These are phyloP conservation scores for Echinochloa phyllopogon DNA, from an alignment of 176 grass and related monocot species.

Conservation along the genomic window DNA sequence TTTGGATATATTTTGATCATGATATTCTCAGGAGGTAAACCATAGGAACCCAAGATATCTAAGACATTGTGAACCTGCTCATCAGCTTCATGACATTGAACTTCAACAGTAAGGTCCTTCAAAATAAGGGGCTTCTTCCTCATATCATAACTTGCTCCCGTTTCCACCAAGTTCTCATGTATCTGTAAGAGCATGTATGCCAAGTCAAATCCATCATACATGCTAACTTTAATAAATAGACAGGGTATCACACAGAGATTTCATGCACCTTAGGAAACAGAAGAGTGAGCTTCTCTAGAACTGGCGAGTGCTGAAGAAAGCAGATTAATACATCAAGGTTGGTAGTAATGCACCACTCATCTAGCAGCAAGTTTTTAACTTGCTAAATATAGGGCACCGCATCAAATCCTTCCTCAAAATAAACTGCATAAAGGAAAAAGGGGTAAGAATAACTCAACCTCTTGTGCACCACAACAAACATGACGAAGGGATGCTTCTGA, in stretches of 20 bases:
- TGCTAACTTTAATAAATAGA: not conserved
- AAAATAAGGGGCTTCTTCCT: not conserved
- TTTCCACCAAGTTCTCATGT: not conserved
- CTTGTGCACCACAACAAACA: not conserved
- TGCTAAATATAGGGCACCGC: not conserved
- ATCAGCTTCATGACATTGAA: not conserved
- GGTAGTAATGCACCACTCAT: not conserved
- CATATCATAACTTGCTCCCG: not conserved
- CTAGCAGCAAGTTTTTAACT: not conserved
- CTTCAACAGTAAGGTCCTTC: conserved; percentile 7
- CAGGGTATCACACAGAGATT: not conserved
- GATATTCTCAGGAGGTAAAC: not conserved
- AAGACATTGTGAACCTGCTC: not conserved
- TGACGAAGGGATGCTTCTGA: not conserved
- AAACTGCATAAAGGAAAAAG: not conserved
- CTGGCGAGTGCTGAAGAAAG: conserved; percentile 10
- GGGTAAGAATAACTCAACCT: no score
- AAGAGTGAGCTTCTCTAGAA: not conserved
- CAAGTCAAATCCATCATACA: not conserved
- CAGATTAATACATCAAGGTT: not conserved
- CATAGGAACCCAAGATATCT: not conserved
- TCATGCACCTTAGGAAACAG: not conserved
- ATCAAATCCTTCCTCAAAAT: not conserved
- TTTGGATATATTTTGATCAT: not conserved
- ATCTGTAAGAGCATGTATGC: not conserved